Conservation (phyloP, 768 basidiomycete species). For the Favolaschia claudopus region DNA sequence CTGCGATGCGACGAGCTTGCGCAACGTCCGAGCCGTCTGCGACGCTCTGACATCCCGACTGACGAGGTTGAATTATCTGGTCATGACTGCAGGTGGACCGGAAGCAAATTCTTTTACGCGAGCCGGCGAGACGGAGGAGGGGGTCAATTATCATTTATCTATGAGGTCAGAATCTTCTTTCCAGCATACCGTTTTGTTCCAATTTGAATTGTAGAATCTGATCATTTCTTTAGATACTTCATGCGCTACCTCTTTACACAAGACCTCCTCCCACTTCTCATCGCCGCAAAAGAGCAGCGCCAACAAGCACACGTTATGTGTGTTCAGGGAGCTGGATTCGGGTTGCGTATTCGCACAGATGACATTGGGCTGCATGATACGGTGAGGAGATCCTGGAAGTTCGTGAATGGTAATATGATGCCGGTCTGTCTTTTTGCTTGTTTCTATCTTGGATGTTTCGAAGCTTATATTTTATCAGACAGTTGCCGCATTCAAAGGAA, state of each 20-base stretch:
- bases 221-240: slow-evolving; percentile 1
- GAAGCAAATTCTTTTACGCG: not conserved
- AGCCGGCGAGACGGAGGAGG: slow-evolving; percentile 22
- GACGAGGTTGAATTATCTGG: slow-evolving; percentile 42
- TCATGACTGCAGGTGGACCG: slow-evolving; percentile 27
- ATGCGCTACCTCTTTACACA: slow-evolving; percentile 37
- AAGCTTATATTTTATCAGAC: not conserved
- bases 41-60: slow-evolving; percentile 14
- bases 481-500: slow-evolving; percentile 9
- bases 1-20: slow-evolving; percentile 35
- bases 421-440: not conserved
- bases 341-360: slow-evolving; percentile 31
- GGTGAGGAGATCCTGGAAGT: not conserved
- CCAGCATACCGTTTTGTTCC: no score
- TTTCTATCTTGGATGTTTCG: not conserved
- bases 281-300: slow-evolving; percentile 2
- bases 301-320: slow-evolving; percentile 44
- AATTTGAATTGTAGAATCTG: not conserved
- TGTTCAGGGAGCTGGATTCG: slow-evolving; percentile 35
- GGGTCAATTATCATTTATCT: slow-evolving; percentile 4
- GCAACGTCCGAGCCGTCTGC: not conserved
- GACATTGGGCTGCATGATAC: slow-evolving; percentile 40
- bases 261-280: slow-evolving; percentile 37
- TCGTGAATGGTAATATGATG: not conserved
- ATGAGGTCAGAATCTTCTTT: slow-evolving; percentile 34